Base-by-base conservation (phyloP, 495 filamentous ascomycete species). In the Diplogelasinospora grovesii region DNA sequence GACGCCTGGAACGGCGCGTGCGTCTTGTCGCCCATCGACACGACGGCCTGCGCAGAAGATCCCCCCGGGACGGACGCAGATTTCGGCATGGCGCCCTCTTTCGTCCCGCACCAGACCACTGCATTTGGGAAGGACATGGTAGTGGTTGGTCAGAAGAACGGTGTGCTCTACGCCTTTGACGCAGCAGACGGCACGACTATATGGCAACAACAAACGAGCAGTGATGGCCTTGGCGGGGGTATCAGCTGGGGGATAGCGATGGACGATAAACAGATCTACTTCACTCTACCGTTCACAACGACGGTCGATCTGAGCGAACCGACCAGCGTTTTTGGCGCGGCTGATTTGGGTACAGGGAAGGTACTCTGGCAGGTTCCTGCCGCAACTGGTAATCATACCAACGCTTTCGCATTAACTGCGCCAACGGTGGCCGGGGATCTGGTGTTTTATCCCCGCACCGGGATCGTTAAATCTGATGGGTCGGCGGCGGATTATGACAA, bases 61-160 rank as follows among this genome's bases (percentile, higher is more conserved):
- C 43, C 34, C n/a, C 55, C 57, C 13, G 61, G 63, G 9, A 41
- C 46, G 14, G 56, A 65, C 46, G 44, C 58, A 13, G 56, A 65
- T 36, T 67, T 67, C 30, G 63, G 57, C 4, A 67, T 67, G 54
- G 63, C 63, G 18, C 62, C 64, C 6, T 36, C 53, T 5, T 61
- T 59, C 27, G 51, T 68, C 0, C 52, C 57, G 0, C 41, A 14
- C 14, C 14, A 23, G 20, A 22, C 35, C 1, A 18, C 32, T 13
- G 21, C 13, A 11, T 39, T 43, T 8, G 50, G 40, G 8, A 25
- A 26, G n/a, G 59, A 63, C 35, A 48, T 43, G 22, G 26, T 68
- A 15, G 55, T 68, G 11, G 43, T 59, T 0, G 63, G 63, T 2
- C 54, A 57, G 46, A 68, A 68, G 49, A 64, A 53, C 40, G 64